phyloP scores from a whole-genome alignment of 2,329 filamentous ascomycete genomes.

The Nemania sp. region DNA sequence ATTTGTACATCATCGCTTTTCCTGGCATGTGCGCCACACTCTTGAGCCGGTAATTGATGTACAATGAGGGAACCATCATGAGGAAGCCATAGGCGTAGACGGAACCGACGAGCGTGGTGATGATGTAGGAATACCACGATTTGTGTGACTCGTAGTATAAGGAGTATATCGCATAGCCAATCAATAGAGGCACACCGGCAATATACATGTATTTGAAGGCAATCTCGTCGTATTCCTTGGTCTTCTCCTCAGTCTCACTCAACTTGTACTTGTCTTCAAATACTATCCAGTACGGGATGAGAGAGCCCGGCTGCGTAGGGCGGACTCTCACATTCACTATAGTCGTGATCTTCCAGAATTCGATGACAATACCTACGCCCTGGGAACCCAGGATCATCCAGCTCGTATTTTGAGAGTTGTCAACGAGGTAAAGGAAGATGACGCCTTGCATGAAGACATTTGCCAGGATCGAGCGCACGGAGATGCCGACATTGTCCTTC shows the following conservation, averaged over 20 bases:
- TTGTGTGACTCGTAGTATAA: conserved; percentile 93
- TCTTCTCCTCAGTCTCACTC: conserved; percentile 94
- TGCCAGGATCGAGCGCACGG: conserved; percentile 90
- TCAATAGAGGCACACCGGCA: conserved; percentile 82
- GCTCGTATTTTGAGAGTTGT: conserved; percentile 96
- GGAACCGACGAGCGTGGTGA: conserved; percentile 90
- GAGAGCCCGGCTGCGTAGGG: conserved; percentile 66
- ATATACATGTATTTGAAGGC: conserved; percentile 98
- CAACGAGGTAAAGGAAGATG: conserved; percentile 95
- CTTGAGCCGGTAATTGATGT: conserved; percentile 99
- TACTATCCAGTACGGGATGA: conserved; percentile 76
- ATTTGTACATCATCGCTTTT: conserved; percentile 97
- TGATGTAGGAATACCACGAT: conserved; percentile 96
- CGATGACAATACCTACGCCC: conserved; percentile 74
- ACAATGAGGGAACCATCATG: conserved; percentile 97
- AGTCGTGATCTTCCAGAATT: conserved; percentile 94
- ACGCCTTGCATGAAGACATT: conserved; percentile 97
- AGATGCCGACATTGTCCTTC: conserved; percentile 98
- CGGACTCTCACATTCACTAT: conserved; percentile 86
- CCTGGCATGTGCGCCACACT: conserved; percentile 95
- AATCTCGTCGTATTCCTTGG: conserved; percentile 96
- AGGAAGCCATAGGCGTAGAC: conserved; percentile 98
- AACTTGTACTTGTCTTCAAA: conserved; percentile 98
- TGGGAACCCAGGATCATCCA: conserved; percentile 99
- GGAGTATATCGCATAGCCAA: conserved; percentile 89